A percentile compares a stretch with the other conserved stretches of the same genome.
Conservation (phyloP, 768 basidiomycete species). For the Auricularia cornea region DNA sequence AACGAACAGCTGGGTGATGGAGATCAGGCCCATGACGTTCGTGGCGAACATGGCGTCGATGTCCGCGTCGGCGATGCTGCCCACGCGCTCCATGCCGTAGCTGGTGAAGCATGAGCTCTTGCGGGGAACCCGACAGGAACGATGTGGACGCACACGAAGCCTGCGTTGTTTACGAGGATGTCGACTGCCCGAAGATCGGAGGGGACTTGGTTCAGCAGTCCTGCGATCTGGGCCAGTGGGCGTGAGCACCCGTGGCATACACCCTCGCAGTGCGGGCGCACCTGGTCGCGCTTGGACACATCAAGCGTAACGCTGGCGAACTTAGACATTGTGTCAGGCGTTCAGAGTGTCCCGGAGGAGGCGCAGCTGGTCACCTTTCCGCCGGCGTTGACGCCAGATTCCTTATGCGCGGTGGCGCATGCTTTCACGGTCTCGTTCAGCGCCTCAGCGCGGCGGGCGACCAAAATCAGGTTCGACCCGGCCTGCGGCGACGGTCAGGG, state of each 20-base stretch:
- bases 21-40: conserved; percentile 75
- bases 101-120: background rate
- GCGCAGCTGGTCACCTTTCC: conserved; percentile 34
- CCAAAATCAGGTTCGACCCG: conserved; percentile 79
- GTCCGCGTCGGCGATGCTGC: conserved; percentile 67
- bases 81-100: conserved; percentile 78
- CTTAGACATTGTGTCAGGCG: background rate
- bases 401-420: conserved; percentile 62
- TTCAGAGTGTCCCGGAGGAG: too few relatives aligned
- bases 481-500: conserved; percentile 35
- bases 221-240: conserved; percentile 22
- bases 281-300: conserved; percentile 66
- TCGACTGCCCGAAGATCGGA: conserved; percentile 64
- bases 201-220: conserved; percentile 65
- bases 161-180: conserved; percentile 79
- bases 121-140: background rate
- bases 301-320: conserved; percentile 69
- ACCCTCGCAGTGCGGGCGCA: conserved; percentile 17
- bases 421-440: conserved; percentile 62
- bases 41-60: conserved; percentile 52
- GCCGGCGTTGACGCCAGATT: conserved; percentile 62
- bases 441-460: conserved; percentile 69
- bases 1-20: conserved; percentile 68
- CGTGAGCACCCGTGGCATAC: background rate
- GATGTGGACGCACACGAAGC: conserved; percentile 47